Evolutionary conservation across 768 basidiomycete species (phyloP), one percentile per base, ranked within the genome.

Genomic region (Tephrocybe rancida): DNA sequence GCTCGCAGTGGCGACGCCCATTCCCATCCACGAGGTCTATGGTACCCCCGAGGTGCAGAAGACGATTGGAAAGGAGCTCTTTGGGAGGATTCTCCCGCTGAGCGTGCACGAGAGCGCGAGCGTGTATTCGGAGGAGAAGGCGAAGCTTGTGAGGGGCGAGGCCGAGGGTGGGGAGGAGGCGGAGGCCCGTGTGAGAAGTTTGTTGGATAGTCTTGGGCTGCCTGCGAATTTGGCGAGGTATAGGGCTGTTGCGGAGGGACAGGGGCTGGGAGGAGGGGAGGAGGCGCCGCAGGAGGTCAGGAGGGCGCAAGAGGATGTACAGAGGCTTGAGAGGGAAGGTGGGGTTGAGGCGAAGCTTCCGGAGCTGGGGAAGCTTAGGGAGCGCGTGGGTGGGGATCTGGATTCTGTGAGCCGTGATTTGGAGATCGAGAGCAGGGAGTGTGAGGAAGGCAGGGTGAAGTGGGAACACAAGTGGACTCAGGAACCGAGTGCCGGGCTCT

Each of bases 121-220:
- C 54, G 86, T 99, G 13, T 99, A 99, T 69, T 96, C 94, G 0
- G 97, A 99, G 70, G 97, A 99, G 73, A 98, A 98, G 74, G 97
- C 96, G 19, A 98, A 99, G 70, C 68, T 78, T 24, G 93, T 95
- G 7, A 80, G 97, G 35, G 84, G 78, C 5, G 95, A 98, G 67
- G 90, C 89, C 7, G 96, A 98, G 75, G 84, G 85, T 48, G 88
- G 86, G 0, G 95, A 98, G 57, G 74, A 83, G 21, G 87, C 89
- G 0, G 94, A 97, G 64, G 88, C 79, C 5, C 92, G 95, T 67
- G 81, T 83, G 29, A 75, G 84, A 58, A 90, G 90, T 43, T 85
- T 86, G 21, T 68, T 98, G 47, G 95, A 96, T 44, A 84, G 85
- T 25, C 75, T 95, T 56, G 91, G 90, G 0, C 80, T 98, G 27